Conservation (phyloP, 2,329 filamentous ascomycete species). For the Aphanoascus verrucosus region DNA sequence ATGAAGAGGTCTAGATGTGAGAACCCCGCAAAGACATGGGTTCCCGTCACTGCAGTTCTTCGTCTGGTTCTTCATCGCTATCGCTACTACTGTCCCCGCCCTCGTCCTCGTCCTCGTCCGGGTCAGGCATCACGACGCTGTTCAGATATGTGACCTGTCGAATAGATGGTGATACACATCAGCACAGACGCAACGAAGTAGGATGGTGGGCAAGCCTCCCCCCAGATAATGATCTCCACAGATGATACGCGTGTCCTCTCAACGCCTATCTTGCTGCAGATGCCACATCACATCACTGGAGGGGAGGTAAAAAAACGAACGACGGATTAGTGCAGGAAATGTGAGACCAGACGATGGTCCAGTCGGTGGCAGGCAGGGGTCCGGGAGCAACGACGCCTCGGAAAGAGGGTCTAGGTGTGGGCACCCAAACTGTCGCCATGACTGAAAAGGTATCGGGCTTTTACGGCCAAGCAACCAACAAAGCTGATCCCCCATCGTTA, state of each 20-base stretch:
- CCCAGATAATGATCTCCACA: neutral
- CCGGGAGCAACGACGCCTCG: neutral
- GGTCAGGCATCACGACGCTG: conserved; percentile 62
- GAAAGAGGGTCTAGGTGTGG: conserved; percentile 7
- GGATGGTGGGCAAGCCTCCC: neutral
- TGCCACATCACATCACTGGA: conserved; percentile 11
- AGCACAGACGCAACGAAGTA: neutral
- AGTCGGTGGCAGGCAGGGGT: conserved; percentile 8
- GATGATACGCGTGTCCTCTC: neutral
- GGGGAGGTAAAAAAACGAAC: neutral
- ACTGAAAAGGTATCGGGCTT: conserved; percentile 3
- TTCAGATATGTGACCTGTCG: conserved; percentile 60
- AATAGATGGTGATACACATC: conserved; percentile 4
- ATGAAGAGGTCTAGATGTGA: neutral
- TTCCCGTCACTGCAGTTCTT: neutral
- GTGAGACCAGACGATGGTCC: conserved; percentile 8
- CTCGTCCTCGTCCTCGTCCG: conserved; percentile 37
- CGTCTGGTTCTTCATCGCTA: conserved; percentile 11
- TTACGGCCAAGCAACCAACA: conserved; percentile 7
- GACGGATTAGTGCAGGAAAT: conserved; percentile 1
- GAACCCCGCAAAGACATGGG: neutral
- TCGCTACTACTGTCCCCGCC: too few species aligned
- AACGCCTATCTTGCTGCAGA: neutral
- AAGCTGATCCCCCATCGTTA: conserved; percentile 3
- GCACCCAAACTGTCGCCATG: conserved; percentile 4